Base-by-base conservation (phyloP, 345 rosid genomes). In the Citrus mangshanensis region DNA sequence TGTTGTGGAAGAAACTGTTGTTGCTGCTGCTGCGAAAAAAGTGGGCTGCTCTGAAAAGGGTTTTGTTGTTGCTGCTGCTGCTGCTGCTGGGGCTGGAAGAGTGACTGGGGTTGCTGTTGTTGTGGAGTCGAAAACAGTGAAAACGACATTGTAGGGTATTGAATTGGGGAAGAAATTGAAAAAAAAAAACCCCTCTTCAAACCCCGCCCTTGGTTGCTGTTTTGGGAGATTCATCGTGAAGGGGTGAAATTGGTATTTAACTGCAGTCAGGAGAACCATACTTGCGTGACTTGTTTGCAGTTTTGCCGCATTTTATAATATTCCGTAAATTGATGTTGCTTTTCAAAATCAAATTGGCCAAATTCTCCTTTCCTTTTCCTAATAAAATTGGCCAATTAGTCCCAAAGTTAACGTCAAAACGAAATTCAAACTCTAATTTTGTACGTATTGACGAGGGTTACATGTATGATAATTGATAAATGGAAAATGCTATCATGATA, bases 41-140 rank as follows among this genome's bases (percentile, higher is more conserved):
- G 77, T 46, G 88, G 82, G 58, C 24, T 38, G 75, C 73, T 87
- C 73, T 84, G 89, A 85, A 78, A 90, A 46, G 72, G 80, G 49
- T 27, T 81, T 65, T 80, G 85, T 72, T 71, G 87, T 73, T 66
- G 88, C 19, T 84, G 84, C 70, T 71, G 87, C 70, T 70, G 93
- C 49, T 77, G 88, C 25, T 82, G 84, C 42, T 81, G 88, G 37
- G 84, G 60, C 75, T 70, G 85, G 75, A 84, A 82, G 82, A 75
- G 84, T 42, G 86, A 83, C 77, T 72, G 84, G 16, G 85, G 80
- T 67, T 88, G 94, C 65, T 82, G 97, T 56, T 78, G 87, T 79
- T 93, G 97, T 58, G 98, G 95, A 34, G 95, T 91, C 16, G 93
- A 81, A 81, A 91, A 90, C 19, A 78, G 16, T 59, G 89, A 77